phyloP scores from a whole-genome alignment of 805 yeast genomes.

The Nakazawaea molendinolei region DNA sequence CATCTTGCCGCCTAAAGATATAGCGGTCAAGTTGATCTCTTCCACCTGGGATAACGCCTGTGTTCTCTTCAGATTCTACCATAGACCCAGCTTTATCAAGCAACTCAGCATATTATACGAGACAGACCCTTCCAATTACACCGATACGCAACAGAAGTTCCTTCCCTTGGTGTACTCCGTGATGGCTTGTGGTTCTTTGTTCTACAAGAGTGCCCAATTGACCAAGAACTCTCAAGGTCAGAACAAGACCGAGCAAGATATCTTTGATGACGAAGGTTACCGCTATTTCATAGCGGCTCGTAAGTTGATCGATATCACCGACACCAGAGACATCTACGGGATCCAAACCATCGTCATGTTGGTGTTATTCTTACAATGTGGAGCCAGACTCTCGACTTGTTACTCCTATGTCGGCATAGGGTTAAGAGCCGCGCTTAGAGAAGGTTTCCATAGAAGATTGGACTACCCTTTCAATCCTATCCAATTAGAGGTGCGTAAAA shows the following conservation, averaged over 20 bases:
- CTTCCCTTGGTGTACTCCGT: conserved; percentile 78
- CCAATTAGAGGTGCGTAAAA: conserved; percentile 74
- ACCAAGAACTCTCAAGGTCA: conserved; percentile 20
- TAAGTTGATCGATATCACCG: conserved; percentile 72
- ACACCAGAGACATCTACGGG: conserved; percentile 73
- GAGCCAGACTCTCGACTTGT: conserved; percentile 81
- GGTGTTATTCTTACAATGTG: conserved; percentile 78
- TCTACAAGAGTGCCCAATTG: conserved; percentile 45
- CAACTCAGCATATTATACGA: conserved; percentile 73
- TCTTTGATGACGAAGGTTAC: conserved; percentile 69
- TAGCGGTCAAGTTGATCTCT: conserved; percentile 63
- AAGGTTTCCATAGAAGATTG: conserved; percentile 76
- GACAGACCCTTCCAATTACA: conserved; percentile 64
- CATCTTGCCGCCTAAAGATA: conserved; percentile 68
- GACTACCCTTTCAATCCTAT: conserved; percentile 62
- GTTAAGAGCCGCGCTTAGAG: conserved; percentile 70
- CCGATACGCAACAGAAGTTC: conserved; percentile 67
- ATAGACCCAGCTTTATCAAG: conserved; percentile 70
- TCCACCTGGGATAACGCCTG: conserved; percentile 85
- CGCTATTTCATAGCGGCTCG: conserved; percentile 77
- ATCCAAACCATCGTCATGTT: conserved; percentile 86
- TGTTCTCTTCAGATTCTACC: conserved; percentile 78
- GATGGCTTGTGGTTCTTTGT: conserved; percentile 84
- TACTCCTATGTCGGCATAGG: conserved; percentile 89
- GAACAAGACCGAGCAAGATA: conserved; percentile 18